phyloP scores from a whole-genome alignment of 257 asterid genomes.

The Gentiana straminea region DNA sequence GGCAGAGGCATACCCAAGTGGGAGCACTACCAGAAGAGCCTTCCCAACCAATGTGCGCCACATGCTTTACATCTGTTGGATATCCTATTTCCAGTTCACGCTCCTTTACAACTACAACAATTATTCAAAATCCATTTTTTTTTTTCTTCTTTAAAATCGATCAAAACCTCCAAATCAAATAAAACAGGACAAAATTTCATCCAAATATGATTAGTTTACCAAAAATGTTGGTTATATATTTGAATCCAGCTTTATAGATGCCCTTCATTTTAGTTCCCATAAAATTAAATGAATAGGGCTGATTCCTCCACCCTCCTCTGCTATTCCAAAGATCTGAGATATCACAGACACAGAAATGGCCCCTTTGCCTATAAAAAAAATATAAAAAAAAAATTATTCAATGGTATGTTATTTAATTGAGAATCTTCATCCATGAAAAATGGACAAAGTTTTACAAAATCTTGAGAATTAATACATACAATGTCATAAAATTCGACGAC shows the following conservation, averaged over 20 bases:
- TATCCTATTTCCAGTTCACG: slow-evolving; percentile 68
- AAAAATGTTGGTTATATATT: slow-evolving; percentile 44
- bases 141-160: neutral
- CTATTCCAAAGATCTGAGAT: slow-evolving; percentile 10
- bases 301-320: slow-evolving; percentile 14
- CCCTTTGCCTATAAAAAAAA: slow-evolving; percentile 17
- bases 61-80: slow-evolving; percentile 81
- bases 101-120: slow-evolving; percentile 53
- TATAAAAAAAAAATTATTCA: no score
- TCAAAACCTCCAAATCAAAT: no score
- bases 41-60: slow-evolving; percentile 89
- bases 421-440: no score
- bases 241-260: slow-evolving; percentile 22
- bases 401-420: no score
- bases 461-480: no score
- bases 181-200: no score
- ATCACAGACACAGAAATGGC: slow-evolving; percentile 13
- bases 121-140: slow-evolving; percentile 5
- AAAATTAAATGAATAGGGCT: slow-evolving; percentile 4
- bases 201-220: neutral
- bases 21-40: slow-evolving; percentile 66
- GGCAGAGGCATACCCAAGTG: slow-evolving; percentile 47
- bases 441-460: no score
- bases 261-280: slow-evolving; percentile 71
- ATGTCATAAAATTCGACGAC: no score